These are phyloP conservation scores for Aureobasidium subglaciale DNA, from an alignment of 2,329 filamentous ascomycete genomes.

Conservation along the genomic window DNA sequence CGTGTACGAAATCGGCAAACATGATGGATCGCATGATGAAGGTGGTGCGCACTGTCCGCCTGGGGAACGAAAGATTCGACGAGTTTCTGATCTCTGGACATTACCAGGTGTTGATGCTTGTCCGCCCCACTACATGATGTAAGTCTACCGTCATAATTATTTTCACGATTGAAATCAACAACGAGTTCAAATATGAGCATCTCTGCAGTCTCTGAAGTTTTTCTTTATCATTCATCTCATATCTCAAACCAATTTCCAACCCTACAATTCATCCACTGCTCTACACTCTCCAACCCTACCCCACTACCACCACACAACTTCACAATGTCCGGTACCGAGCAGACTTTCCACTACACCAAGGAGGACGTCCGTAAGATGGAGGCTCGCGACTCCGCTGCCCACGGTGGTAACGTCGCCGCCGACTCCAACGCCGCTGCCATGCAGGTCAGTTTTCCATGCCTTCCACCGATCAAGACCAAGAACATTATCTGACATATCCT, in stretches of 20 bases:
- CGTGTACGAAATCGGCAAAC: background rate
- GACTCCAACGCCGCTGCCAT: constrained; percentile 39
- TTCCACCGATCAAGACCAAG: too few relatives aligned
- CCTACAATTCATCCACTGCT: background rate
- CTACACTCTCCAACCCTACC: background rate
- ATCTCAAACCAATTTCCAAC: background rate
- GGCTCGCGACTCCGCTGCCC: constrained; percentile 33
- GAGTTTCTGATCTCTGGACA: constrained; percentile 1
- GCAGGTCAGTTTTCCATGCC: constrained; percentile 33
- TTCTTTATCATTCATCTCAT: constrained; percentile 7
- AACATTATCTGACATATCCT: background rate
- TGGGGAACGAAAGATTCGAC: background rate
- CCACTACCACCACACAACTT: background rate
- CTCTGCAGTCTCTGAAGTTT: constrained; percentile 1
- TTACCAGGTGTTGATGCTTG: constrained; percentile 3
- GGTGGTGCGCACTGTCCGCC: background rate
- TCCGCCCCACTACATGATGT: constrained; percentile 10
- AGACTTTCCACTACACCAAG: constrained; percentile 43
- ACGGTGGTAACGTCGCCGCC: constrained; percentile 36
- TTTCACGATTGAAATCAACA: background rate
- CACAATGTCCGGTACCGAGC: constrained; percentile 29
- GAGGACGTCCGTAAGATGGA: constrained; percentile 45
- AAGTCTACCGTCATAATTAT: constrained; percentile 5
- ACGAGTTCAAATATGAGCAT: constrained; percentile 5
- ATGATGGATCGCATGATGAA: constrained; percentile 1